Base-by-base conservation (phyloP, 305 asterid genomes). In the Fraxinus baroniana region DNA sequence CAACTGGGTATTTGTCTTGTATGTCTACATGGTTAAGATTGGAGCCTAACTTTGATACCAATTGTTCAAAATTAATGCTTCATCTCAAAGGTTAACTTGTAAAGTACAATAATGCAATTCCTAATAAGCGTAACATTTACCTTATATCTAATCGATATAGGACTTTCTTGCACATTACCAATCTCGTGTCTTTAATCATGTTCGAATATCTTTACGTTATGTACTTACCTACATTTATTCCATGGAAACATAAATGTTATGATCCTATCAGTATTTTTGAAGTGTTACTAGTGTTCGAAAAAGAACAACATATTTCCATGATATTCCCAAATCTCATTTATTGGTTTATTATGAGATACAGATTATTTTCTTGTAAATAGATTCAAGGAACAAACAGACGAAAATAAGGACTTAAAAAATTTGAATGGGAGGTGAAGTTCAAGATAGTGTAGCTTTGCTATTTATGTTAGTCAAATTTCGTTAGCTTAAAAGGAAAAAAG, bases 281-380 rank as follows among this genome's bases (percentile, higher is more conserved):
- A 60, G 13, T 60, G 70, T 60, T 60, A 60, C 12, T 60, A 76
- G 64, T 46, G 26, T 33, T 64, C 76, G 77, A 84, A 49, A 41
- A 60, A 33, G 76, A 20, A 84, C 81, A 85, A 78, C 85, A 75
- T 78, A 78, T 64, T 1, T 60, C 73, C 79, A 66, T 28, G 76
- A 64, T 78, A 79, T 85, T 79, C 44, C 72, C 12, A 33, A 49
- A 55, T 82, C 33, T 80, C 79, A 37, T 46, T 28, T 17, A 46
- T 72, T 64, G 18, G 78, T 68, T 84, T 33, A 68, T 72, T 49
- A 35, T 49, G 18, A 22, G 60, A 74, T 62, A 22, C 71, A 60
- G 30, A 18, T 3, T 20, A 60, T 20, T 62, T 22, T 7, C 32
- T 62, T 62, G 72, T 10, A 60, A 60, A 60, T 60, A 7, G 30